phyloP scores from a whole-genome alignment of 345 rosid genomes.

The Dimocarpus longan region DNA sequence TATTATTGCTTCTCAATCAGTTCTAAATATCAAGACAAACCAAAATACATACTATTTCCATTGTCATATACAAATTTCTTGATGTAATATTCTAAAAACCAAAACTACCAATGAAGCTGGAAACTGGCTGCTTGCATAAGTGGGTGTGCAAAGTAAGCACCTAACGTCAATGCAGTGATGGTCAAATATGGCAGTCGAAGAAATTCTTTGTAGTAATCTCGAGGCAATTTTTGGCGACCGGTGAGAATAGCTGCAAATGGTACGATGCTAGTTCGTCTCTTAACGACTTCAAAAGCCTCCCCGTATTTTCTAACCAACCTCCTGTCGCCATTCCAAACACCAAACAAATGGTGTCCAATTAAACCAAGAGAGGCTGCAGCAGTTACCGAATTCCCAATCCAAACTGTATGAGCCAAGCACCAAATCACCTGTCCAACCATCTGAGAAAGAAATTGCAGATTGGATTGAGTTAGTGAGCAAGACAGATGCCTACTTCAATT shows the following conservation, averaged over 20 bases:
- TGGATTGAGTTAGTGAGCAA: background rate
- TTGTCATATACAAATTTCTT: background rate
- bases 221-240: constrained; percentile 69
- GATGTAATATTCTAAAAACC: background rate
- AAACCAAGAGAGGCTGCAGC: constrained; percentile 68
- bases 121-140: constrained; percentile 70
- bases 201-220: constrained; percentile 64
- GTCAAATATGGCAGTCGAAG: constrained; percentile 63
- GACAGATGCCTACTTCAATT: background rate
- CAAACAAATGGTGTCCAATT: constrained; percentile 74
- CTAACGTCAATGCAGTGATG: constrained; percentile 71
- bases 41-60: background rate
- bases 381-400: constrained; percentile 75
- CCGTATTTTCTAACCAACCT: constrained; percentile 58
- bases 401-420: constrained; percentile 77
- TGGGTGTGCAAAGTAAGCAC: constrained; percentile 68
- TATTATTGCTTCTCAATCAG: too few species aligned
- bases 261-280: constrained; percentile 63
- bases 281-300: constrained; percentile 61
- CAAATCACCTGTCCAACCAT: constrained; percentile 89
- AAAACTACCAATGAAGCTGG: constrained; percentile 66
- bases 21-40: background rate
- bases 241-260: constrained; percentile 78
- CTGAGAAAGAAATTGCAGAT: constrained; percentile 30
- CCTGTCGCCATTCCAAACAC: constrained; percentile 79